Base-by-base conservation (phyloP, 108 stramenopile species). In the Schizochytrium sp. region DNA sequence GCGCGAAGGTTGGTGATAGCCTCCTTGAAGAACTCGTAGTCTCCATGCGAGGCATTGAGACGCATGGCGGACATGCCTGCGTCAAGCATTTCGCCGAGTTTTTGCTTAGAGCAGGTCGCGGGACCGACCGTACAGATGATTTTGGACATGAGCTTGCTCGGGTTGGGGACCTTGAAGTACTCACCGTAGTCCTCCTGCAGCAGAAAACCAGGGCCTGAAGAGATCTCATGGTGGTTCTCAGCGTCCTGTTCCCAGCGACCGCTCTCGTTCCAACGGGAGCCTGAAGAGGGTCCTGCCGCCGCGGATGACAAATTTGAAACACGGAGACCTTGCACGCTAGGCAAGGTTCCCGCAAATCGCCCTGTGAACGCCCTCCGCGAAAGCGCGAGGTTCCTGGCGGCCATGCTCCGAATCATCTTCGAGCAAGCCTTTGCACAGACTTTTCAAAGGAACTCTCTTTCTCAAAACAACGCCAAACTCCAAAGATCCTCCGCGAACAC, bases 51-150 rank as follows among this genome's bases (percentile, higher is more conserved):
- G 92, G 97, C 97, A 93, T 98, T 98, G 8, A 98, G 90, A 3
- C 98, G 92, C 10, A 95, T 95, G 47, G 96, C 96, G 90, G 94
- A 92, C 97, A 98, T 97, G 28, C 97, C 97, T 42, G 91, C 72
- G 47, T 88, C 72, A n/a, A 95, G 57, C 57, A 97, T 88, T 58
- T 94, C 72, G 12, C 88, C 89, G 38, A 98, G 92, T 12, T 76
- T 89, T 19, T 94, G 96, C 72, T 91, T 91, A 40, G 95, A 94
- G 57, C 96, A 93, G 73, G 91, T 96, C 8, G 97, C 91, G 8
- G 98, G 98, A 41, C 98, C 98, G 55, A 98, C 72, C 55, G 98
- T 98, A 91, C 97, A 98, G 44, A 97, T 94, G 61, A 98, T 94
- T 91, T 98, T 97, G 50, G 95, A 49, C 88, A 89, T 89, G 4